A percentile compares a stretch with the other conserved stretches of the same genome.
Conservation (phyloP, 169 alveolate genomes). For the Babesia sp. region DNA sequence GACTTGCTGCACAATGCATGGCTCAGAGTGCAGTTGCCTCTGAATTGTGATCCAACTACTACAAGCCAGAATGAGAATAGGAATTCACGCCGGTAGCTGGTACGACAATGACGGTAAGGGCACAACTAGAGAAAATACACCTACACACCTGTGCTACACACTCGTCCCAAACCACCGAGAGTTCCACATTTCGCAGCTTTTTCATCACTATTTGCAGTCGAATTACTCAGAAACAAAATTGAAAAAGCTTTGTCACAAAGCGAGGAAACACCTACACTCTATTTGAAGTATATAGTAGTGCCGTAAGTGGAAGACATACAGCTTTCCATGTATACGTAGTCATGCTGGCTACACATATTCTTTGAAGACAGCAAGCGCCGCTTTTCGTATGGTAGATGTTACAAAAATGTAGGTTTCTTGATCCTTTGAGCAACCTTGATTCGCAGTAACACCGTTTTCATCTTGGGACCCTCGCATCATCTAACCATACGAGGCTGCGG, state of each 20-base stretch:
- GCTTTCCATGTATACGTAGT: conserved; percentile 36
- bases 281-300: conserved; percentile 48
- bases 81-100: conserved; percentile 93
- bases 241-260: conserved; percentile 4
- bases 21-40: no score
- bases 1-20: no score
- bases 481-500: conserved; percentile 86
- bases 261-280: neutral
- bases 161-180: neutral
- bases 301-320: conserved; percentile 36
- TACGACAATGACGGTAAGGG: conserved; percentile 76
- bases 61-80: conserved; percentile 70
- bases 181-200: neutral
- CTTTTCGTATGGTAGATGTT: conserved; percentile 82
- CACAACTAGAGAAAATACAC: neutral
- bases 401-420: conserved; percentile 53
- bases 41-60: no score
- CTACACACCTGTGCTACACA: conserved; percentile 12
- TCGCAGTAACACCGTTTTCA: conserved; percentile 81
- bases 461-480: conserved; percentile 94
- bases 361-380: conserved; percentile 90
- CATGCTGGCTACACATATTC: conserved; percentile 94
- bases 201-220: conserved; percentile 9
- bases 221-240: conserved; percentile 20
- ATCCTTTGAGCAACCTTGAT: neutral